phyloP scores from a whole-genome alignment of 352 stramenopile genomes.

The Globisporangium acanthophoron region DNA sequence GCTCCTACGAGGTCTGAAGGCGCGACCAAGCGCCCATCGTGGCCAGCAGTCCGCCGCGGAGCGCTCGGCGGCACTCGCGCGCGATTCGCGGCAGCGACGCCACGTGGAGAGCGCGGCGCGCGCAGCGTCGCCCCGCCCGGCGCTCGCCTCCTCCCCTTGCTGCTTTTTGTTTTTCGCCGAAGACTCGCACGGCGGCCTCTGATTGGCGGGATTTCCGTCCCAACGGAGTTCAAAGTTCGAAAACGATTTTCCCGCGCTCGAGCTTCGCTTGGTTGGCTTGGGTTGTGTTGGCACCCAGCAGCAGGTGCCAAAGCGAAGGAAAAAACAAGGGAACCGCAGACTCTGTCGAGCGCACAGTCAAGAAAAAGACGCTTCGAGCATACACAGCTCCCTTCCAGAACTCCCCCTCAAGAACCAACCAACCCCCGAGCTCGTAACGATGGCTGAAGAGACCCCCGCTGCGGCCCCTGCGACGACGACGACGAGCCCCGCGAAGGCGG shows the following conservation, averaged over 20 bases:
- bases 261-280: slow-evolving; percentile 14
- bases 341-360: slow-evolving; percentile 12
- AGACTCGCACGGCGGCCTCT: slow-evolving; percentile 9
- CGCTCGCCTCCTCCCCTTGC: background rate
- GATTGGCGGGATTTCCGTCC: slow-evolving; percentile 26
- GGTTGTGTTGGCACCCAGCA: too few species aligned
- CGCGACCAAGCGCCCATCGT: background rate
- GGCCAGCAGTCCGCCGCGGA: background rate
- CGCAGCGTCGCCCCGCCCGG: background rate
- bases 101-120: background rate
- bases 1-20: background rate
- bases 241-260: background rate
- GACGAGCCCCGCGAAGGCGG: slow-evolving; percentile 25
- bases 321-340: slow-evolving; percentile 1
- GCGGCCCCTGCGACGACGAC: slow-evolving; percentile 1
- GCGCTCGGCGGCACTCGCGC: background rate
- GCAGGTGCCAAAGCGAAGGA: background rate
- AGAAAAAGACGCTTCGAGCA: slow-evolving; percentile 18
- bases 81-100: background rate
- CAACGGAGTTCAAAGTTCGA: background rate
- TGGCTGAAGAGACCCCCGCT: slow-evolving; percentile 14
- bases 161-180: slow-evolving; percentile 11
- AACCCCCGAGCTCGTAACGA: slow-evolving; percentile 1
- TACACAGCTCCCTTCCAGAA: slow-evolving; percentile 1
- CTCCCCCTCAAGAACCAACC: background rate